Evolutionary conservation across 2,329 filamentous ascomycete genomes (phyloP).

Genomic region (Colletotrichum camelliae): DNA sequence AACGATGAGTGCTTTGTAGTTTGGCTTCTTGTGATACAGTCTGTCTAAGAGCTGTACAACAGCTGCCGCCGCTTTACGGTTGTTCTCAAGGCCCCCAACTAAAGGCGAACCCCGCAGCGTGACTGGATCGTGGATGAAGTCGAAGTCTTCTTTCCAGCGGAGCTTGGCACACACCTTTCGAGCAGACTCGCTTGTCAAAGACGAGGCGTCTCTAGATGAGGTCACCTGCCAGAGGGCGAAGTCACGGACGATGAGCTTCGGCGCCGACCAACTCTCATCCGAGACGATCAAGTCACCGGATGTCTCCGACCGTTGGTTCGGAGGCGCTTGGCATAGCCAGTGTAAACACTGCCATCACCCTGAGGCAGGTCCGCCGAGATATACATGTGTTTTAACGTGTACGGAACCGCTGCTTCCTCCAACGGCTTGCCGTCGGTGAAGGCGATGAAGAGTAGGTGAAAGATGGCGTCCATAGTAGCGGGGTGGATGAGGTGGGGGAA

Average conservation of each 20-base stretch:
- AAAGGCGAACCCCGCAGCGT: not conserved
- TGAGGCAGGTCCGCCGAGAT: not conserved
- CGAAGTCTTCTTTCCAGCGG: not conserved
- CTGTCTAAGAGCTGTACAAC: not conserved
- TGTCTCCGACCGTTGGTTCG: not conserved
- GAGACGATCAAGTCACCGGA: conserved; percentile 7
- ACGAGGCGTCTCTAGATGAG: not conserved
- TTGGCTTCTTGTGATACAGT: not conserved
- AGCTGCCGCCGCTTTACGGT: not conserved
- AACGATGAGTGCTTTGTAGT: not conserved
- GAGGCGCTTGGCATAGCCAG: not conserved
- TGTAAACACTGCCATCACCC: not conserved
- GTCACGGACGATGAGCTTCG: conserved; percentile 5
- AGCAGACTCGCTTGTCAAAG: not conserved
- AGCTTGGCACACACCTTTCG: not conserved
- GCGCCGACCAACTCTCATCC: conserved; percentile 6
- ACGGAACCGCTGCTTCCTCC: not conserved
- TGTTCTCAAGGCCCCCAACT: not conserved
- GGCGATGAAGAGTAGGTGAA: conserved; percentile 24
- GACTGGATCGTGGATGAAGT: not conserved
- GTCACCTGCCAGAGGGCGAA: conserved; percentile 21
- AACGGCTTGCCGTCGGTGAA: not conserved
- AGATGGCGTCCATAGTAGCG: conserved; percentile 32
- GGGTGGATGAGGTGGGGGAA: conserved; percentile 36
- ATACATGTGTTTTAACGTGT: not conserved